These are phyloP conservation scores for Conringia planisiliqua DNA, from an alignment of 345 rosid species.

Conservation along the genomic window DNA sequence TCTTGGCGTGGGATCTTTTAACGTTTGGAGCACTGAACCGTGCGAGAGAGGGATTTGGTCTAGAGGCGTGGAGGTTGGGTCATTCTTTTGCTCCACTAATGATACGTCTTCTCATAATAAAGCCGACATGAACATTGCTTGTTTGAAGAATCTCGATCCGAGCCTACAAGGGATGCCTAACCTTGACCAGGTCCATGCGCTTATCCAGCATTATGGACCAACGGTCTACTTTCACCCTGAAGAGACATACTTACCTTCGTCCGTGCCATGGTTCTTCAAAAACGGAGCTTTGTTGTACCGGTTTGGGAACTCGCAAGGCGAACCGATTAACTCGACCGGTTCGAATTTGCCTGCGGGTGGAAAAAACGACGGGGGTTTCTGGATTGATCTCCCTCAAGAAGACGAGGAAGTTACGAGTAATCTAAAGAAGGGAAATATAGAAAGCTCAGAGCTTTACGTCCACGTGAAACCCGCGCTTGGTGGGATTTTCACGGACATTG, in stretches of 20 bases:
- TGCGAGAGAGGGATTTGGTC: conserved; percentile 60
- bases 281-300: conserved; percentile 66
- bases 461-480: conserved; percentile 84
- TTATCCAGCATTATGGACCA: conserved; percentile 76
- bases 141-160: conserved; percentile 69
- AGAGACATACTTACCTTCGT: conserved; percentile 78
- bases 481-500: conserved; percentile 83
- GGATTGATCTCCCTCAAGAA: conserved; percentile 79
- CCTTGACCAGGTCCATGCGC: conserved; percentile 69
- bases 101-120: conserved; percentile 30
- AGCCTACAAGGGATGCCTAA: conserved; percentile 65
- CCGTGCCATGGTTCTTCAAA: conserved; percentile 90
- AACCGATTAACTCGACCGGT: conserved; percentile 51
- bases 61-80: conserved; percentile 63
- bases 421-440: conserved; percentile 57
- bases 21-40: conserved; percentile 67
- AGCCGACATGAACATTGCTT: conserved; percentile 47
- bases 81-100: conserved; percentile 57
- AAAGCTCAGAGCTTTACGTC: conserved; percentile 80
- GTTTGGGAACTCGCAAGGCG: conserved; percentile 44
- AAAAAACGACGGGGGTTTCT: conserved; percentile 62
- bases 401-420: conserved; percentile 41
- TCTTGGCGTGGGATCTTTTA: conserved; percentile 43
- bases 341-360: conserved; percentile 73
- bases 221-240: conserved; percentile 88